Conservation (phyloP, 805 yeast genomes). For the Yarrowia yakushimensis region DNA sequence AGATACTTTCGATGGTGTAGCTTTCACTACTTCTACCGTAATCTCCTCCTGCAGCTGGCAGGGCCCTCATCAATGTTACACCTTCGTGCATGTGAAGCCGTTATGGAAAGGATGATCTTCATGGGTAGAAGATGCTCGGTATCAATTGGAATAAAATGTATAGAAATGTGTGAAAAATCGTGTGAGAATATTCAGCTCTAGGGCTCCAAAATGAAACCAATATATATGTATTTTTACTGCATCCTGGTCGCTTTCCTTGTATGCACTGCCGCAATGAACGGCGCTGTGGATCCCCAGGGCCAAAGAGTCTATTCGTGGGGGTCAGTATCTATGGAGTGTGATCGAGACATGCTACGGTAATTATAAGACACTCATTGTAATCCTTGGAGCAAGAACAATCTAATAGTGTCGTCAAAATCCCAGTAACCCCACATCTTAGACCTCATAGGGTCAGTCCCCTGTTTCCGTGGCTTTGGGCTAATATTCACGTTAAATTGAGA, state of each 20-base stretch:
- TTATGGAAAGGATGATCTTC: background rate
- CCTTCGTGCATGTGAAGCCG: slow-evolving; percentile 10
- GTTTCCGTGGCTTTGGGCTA: background rate
- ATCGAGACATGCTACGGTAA: no score
- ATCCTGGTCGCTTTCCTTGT: background rate
- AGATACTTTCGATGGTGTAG: no score
- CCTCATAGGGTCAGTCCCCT: no score
- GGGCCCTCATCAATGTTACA: background rate
- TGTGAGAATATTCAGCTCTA: no score
- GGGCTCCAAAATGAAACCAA: background rate
- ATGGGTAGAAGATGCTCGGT: no score
- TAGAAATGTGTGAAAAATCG: no score
- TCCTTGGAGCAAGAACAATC: background rate
- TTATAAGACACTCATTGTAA: background rate
- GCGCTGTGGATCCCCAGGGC: slow-evolving; percentile 4
- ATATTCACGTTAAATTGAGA: background rate
- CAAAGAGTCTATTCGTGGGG: background rate
- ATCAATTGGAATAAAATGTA: background rate
- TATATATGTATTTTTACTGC: background rate
- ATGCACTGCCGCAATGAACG: background rate
- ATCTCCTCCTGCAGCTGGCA: no score
- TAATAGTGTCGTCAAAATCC: background rate
- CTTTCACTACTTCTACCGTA: no score
- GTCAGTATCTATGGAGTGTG: background rate
- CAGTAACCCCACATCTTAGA: no score